A percentile compares a stretch with the other conserved stretches of the same genome.
Evolutionary conservation across 345 rosid genomes (phyloP).

Genomic region (Populus tremula): DNA sequence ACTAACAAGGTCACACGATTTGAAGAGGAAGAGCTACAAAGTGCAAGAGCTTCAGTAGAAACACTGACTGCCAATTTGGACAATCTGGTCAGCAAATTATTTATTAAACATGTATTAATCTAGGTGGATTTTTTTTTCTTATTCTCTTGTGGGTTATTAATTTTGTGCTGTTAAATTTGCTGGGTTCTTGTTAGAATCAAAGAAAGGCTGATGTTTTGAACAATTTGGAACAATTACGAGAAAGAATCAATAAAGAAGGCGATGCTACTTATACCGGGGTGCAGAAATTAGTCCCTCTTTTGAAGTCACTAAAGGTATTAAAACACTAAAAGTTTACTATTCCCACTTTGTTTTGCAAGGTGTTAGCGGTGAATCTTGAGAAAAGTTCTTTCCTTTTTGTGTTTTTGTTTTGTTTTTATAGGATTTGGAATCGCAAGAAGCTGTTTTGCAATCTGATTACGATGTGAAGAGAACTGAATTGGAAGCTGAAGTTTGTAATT

Average conservation of each 20-base stretch:
- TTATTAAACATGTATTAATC: neutral
- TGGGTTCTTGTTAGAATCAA: slow-evolving; percentile 34
- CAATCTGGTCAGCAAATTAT: slow-evolving; percentile 34
- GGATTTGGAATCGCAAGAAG: slow-evolving; percentile 54
- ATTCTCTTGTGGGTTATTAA: neutral
- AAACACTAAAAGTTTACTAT: too few species aligned
- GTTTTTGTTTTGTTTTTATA: slow-evolving; percentile 19
- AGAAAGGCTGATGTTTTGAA: slow-evolving; percentile 33
- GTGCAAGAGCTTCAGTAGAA: slow-evolving; percentile 31
- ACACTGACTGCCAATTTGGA: slow-evolving; percentile 29
- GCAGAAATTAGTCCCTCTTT: slow-evolving; percentile 41
- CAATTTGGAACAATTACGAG: slow-evolving; percentile 38
- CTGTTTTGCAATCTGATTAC: slow-evolving; percentile 35
- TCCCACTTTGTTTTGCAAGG: neutral
- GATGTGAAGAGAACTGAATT: slow-evolving; percentile 39
- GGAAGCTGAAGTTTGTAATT: slow-evolving; percentile 40
- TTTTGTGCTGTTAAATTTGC: neutral
- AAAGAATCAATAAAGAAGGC: slow-evolving; percentile 34
- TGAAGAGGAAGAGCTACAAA: slow-evolving; percentile 28
- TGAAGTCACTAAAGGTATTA: slow-evolving; percentile 49
- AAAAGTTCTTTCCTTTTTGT: neutral
- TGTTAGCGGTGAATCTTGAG: neutral
- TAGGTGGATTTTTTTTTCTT: neutral
- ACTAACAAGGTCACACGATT: neutral
- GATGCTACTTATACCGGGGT: slow-evolving; percentile 28